Evolutionary conservation across 2,329 filamentous ascomycete species (phyloP).

Genomic region (Epichloe gansuensis): DNA sequence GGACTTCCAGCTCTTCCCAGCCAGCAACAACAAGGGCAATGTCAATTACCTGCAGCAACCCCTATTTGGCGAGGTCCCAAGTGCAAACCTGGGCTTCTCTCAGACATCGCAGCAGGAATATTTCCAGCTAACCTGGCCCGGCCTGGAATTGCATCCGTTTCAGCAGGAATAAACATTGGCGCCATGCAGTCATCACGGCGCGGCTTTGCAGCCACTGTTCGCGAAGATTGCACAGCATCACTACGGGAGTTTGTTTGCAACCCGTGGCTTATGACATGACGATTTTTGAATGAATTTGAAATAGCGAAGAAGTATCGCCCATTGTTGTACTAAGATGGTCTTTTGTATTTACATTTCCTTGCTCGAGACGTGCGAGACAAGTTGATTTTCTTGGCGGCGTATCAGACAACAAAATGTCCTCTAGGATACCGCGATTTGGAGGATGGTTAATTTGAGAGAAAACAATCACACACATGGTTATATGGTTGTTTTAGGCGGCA

Average conservation of each 20-base stretch:
- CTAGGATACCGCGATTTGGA: background rate
- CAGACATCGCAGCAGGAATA: conserved; percentile 40
- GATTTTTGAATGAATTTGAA: background rate
- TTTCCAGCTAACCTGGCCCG: conserved; percentile 29
- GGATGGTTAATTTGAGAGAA: background rate
- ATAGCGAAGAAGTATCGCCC: background rate
- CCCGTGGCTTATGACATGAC: background rate
- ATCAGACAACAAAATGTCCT: background rate
- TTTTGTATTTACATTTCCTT: background rate
- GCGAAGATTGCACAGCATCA: background rate
- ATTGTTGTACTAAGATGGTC: background rate
- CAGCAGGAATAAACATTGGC: background rate
- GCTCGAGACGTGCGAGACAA: background rate
- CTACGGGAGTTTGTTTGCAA: background rate
- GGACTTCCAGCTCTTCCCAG: conserved; percentile 53
- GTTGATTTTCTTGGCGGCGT: background rate
- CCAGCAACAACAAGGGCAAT: conserved; percentile 27
- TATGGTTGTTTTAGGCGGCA: background rate
- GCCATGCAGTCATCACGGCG: background rate
- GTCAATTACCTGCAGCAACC: conserved; percentile 31
- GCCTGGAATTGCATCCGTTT: conserved; percentile 9
- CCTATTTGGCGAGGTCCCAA: conserved; percentile 39
- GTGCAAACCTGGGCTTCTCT: conserved; percentile 36
- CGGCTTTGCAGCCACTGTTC: background rate
- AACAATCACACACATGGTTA: background rate